A percentile compares a stretch with the other conserved stretches of the same genome.
Conservation (phyloP, 441 rosid species). For the Biscutella laevigata region DNA sequence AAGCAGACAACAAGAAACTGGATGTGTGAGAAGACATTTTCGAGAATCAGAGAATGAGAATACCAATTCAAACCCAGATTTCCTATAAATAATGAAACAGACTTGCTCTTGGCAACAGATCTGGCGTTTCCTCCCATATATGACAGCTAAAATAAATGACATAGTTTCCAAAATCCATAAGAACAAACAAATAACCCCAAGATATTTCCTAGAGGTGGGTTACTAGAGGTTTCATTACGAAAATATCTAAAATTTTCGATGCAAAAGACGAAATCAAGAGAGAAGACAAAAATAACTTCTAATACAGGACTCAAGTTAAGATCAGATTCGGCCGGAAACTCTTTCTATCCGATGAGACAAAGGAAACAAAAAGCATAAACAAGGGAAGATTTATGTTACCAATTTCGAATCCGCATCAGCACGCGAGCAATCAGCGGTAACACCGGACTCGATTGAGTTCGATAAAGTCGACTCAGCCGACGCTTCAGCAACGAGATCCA, state of each 20-base stretch:
- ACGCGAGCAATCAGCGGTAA: slow-evolving; percentile 29
- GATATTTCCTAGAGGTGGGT: background rate
- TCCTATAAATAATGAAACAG: background rate
- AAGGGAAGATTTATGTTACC: slow-evolving; percentile 22
- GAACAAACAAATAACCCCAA: background rate
- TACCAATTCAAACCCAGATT: background rate
- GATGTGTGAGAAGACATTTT: background rate
- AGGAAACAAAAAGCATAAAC: background rate
- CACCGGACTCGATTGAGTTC: slow-evolving; percentile 37
- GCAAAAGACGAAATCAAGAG: background rate
- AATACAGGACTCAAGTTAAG: background rate
- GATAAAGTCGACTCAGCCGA: slow-evolving; percentile 25
- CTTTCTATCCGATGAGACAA: background rate
- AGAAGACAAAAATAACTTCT: too few relatives aligned
- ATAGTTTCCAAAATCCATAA: slow-evolving; percentile 7
- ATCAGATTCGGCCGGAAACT: background rate
- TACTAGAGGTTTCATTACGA: background rate
- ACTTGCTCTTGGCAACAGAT: slow-evolving; percentile 4
- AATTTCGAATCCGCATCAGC: slow-evolving; percentile 16
- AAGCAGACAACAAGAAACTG: background rate
- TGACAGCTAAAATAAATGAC: background rate
- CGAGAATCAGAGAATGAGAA: background rate
- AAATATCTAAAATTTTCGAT: background rate
- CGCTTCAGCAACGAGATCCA: slow-evolving; percentile 30
- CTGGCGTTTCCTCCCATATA: slow-evolving; percentile 11